Evolutionary conservation across 768 basidiomycete species (phyloP), one percentile per base, ranked within the genome.

Genomic region (Mycena indigotica): DNA sequence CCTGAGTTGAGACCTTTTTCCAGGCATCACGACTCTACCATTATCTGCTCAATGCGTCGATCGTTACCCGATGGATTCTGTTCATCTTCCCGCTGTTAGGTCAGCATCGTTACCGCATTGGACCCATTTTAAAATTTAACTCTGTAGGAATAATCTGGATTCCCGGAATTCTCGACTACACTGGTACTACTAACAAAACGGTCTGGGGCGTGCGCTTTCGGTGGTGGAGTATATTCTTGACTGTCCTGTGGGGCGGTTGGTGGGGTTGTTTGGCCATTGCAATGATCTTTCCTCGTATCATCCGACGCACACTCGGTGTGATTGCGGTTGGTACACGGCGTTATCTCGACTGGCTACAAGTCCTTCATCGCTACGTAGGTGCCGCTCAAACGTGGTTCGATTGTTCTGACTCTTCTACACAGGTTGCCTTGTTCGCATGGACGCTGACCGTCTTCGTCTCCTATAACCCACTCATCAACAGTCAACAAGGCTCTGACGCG

Each of bases 171-270:
- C 72, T 95, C 28, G 79, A 80, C 25, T 66, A 92, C 23, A 74
- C 78, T 12, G 26, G 25, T 6, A 68, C 64, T 3, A 68, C 83
- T 84, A 2, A 48, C 13, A 21, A 48, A 12, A 48, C 5, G 81
- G 72, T 87, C 12, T 88, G 84, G 83, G 78, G 79, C 28, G 79
- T 87, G 10, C 74, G 75, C 54, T 70, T 89, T 45, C 52, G 89
- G 5, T 91, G 84, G 83, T 94, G 91, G 91, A 89, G 87, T 57
- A 85, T 93, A 55, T 96, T 92, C 91, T 73, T 94, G 26, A 83
- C 80, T 35, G 83, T 95, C 28, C 74, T 83, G 4, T 96, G 93
- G 93, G 83, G 72, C 67, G 89, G 89, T 17, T 95, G 90, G 88
- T 95, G 91, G 92, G 83, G 74, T 29, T 76, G 86, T 2, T 78